Conservation (phyloP, 805 yeast species). For the Vanderwaltozyma verrucispora region DNA sequence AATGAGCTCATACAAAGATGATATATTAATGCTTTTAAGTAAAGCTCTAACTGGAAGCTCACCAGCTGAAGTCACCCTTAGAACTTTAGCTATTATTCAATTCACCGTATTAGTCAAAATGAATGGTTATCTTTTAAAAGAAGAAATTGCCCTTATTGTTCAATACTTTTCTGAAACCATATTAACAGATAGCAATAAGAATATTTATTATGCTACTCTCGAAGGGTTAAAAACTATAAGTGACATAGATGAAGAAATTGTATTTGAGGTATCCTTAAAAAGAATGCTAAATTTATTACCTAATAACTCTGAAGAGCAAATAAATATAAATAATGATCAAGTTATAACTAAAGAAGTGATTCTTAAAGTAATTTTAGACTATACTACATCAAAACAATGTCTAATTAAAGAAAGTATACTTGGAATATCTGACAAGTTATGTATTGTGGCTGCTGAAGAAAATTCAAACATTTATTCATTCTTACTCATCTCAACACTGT, state of each 20-base stretch:
- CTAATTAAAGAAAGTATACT: conserved; percentile 22
- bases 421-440: conserved; percentile 13
- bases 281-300: conserved; percentile 42
- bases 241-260: conserved; percentile 25
- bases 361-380: conserved; percentile 28
- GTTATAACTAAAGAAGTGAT: conserved; percentile 26
- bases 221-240: conserved; percentile 41
- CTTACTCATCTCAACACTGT: conserved; percentile 18
- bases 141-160: conserved; percentile 52
- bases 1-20: conserved; percentile 47
- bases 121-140: conserved; percentile 36
- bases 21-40: conserved; percentile 55
- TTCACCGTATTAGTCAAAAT: conserved; percentile 47
- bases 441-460: conserved; percentile 5
- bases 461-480: conserved; percentile 19
- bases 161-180: conserved; percentile 57
- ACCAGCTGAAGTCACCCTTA: conserved; percentile 54
- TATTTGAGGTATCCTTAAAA: conserved; percentile 44
- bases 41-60: conserved; percentile 60
- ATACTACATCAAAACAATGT: conserved; percentile 24
- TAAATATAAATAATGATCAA: conserved; percentile 18
- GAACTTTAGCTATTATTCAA: conserved; percentile 56
- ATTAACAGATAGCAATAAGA: conserved; percentile 39
- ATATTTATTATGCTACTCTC: conserved; percentile 43
- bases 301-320: conserved; percentile 28